phyloP scores from a whole-genome alignment of 2,329 filamentous ascomycete genomes.

The Bipolaris bicolor region DNA sequence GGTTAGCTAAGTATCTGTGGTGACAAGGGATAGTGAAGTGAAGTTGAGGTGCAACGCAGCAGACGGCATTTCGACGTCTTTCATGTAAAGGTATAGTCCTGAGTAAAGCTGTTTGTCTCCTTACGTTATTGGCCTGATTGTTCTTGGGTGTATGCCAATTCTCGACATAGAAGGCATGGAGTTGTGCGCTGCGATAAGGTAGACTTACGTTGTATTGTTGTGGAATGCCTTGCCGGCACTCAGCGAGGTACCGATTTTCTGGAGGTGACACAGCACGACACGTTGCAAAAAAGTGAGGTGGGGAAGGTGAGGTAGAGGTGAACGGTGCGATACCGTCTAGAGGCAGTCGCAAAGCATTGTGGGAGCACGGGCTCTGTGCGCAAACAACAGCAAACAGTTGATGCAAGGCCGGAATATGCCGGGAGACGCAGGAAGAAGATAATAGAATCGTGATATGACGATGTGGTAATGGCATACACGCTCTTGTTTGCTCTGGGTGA shows the following conservation, averaged over 20 bases:
- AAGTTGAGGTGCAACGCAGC: constrained; percentile 10
- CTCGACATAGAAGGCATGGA: not conserved
- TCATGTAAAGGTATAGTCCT: not conserved
- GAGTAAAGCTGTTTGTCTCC: not conserved
- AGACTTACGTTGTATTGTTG: constrained; percentile 7
- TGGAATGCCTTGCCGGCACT: not conserved
- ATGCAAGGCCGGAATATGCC: not conserved
- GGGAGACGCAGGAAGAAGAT: not conserved
- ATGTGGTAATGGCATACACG: not conserved
- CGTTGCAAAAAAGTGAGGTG: constrained; percentile 8
- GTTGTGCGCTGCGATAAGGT: not conserved
- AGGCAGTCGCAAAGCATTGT: constrained; percentile 19
- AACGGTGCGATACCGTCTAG: constrained; percentile 10
- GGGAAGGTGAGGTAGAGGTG: constrained; percentile 3
- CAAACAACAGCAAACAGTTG: constrained; percentile 10
- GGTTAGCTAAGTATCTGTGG: constrained; percentile 6
- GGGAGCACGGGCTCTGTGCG: constrained; percentile 10
- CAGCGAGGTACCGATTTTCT: not conserved
- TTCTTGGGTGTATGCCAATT: constrained; percentile 1
- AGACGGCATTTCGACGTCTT: not conserved
- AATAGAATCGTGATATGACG: not conserved
- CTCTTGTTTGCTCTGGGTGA: constrained; percentile 4
- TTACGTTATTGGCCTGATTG: not conserved
- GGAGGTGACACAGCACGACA: not conserved
- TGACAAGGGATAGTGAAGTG: constrained; percentile 4